phyloP scores from a whole-genome alignment of 78 protist genomes.

The Emiliania huxleyi region DNA sequence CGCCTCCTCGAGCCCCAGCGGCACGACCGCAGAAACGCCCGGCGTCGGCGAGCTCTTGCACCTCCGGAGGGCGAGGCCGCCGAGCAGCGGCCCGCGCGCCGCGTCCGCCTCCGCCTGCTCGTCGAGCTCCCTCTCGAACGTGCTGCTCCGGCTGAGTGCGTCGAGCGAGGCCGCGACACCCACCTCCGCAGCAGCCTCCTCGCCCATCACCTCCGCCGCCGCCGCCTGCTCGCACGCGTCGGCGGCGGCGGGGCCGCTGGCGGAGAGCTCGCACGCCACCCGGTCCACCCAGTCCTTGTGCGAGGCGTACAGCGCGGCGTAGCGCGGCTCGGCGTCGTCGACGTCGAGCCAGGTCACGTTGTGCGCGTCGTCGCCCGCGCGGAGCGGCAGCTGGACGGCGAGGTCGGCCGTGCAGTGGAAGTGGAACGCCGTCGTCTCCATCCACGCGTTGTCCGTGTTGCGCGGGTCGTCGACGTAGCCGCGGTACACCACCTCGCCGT shows the following conservation, averaged over 20 bases:
- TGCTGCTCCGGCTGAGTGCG: no score
- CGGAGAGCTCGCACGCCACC: background rate
- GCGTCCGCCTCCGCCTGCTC: background rate
- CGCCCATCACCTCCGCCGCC: background rate
- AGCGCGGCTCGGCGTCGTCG: background rate
- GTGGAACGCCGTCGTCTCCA: conserved; percentile 59
- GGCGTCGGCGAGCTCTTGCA: no score
- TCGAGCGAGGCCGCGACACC: no score
- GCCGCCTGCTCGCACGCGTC: no score
- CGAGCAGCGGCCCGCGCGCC: background rate
- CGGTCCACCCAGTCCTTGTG: background rate
- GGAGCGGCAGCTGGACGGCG: background rate
- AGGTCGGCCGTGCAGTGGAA: conserved; percentile 20
- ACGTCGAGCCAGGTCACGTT: background rate
- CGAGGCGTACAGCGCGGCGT: background rate
- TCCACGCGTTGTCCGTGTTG: conserved; percentile 53
- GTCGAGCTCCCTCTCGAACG: no score
- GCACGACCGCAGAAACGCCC: no score
- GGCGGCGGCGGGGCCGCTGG: background rate
- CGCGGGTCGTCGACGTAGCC: conserved; percentile 69
- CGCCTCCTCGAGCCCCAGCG: no score
- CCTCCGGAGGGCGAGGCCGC: no score
- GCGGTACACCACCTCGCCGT: background rate
- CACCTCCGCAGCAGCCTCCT: background rate
- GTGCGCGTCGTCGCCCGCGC: background rate